These are phyloP conservation scores for Rhodotorula paludigena DNA, from an alignment of 768 basidiomycete species.

Conservation along the genomic window DNA sequence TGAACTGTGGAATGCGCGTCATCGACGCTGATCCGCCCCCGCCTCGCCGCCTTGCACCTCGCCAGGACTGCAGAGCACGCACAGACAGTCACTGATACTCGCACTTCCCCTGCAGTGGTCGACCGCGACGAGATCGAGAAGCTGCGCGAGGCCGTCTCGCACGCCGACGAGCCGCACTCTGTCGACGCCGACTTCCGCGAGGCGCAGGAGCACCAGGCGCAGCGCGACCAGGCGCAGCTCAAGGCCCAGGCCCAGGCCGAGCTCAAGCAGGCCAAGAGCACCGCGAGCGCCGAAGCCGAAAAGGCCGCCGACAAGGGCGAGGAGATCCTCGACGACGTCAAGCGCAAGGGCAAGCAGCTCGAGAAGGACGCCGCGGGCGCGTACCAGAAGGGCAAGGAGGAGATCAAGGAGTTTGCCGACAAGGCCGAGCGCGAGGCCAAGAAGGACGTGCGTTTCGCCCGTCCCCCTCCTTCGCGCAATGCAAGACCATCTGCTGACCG, in stretches of 20 bases:
- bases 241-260: constrained; percentile 17
- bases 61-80: too few relatives aligned
- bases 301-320: constrained; percentile 39
- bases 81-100: neutral
- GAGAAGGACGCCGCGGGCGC: constrained; percentile 5
- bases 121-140: constrained; percentile 19
- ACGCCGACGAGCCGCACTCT: constrained; percentile 15
- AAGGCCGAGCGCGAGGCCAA: constrained; percentile 22
- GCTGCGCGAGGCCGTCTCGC: constrained; percentile 13
- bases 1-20: too few relatives aligned
- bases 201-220: constrained; percentile 11
- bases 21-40: neutral
- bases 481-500: neutral
- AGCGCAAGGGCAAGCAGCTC: constrained; percentile 41
- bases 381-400: constrained; percentile 9
- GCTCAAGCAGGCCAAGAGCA: constrained; percentile 13
- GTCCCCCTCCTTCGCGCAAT: neutral
- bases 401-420: constrained; percentile 10
- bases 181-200: constrained; percentile 10
- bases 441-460: constrained; percentile 10
- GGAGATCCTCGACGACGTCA: constrained; percentile 40
- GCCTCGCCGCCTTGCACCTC: neutral
- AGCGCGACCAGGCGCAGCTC: constrained; percentile 19
- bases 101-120: constrained; percentile 5
- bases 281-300: constrained; percentile 5